Evolutionary conservation across 2,329 filamentous ascomycete species (phyloP).

Genomic region (Daldinia sp.): DNA sequence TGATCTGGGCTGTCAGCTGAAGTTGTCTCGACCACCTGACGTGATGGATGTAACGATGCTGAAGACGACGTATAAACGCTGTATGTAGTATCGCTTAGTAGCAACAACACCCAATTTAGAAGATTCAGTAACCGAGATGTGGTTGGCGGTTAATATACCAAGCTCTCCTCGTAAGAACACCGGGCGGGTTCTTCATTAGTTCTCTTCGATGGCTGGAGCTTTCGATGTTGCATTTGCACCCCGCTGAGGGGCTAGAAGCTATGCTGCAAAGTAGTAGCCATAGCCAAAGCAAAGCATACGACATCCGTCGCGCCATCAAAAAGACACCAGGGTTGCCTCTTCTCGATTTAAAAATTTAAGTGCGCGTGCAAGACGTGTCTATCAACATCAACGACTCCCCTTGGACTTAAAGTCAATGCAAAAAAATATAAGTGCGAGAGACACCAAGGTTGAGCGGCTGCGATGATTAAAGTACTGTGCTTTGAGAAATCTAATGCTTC

Average conservation of each 20-base stretch:
- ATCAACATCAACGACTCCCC: background rate
- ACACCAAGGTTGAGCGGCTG: no score
- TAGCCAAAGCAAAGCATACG: conserved; percentile 5
- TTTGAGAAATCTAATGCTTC: conserved; percentile 40
- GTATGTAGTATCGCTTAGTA: conserved; percentile 17
- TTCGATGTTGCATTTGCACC: conserved; percentile 38
- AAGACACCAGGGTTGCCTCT: background rate
- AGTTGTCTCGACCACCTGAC: conserved; percentile 39
- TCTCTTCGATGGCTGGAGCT: conserved; percentile 39
- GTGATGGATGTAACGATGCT: conserved; percentile 34
- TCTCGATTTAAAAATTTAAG: background rate
- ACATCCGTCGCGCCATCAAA: conserved; percentile 1
- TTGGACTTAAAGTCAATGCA: background rate
- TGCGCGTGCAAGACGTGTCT: background rate
- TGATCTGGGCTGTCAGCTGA: conserved; percentile 35
- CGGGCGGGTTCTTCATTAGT: conserved; percentile 24
- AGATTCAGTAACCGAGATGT: conserved; percentile 36
- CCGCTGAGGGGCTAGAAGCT: conserved; percentile 42
- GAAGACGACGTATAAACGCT: conserved; percentile 17
- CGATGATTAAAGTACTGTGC: no score
- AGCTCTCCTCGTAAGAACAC: conserved; percentile 38
- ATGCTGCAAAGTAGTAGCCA: conserved; percentile 2
- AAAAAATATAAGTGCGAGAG: no score
- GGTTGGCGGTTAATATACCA: conserved; percentile 35
- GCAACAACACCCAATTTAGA: conserved; percentile 30